A percentile compares a stretch with the other conserved stretches of the same genome.
Evolutionary conservation across 768 basidiomycete genomes (phyloP).

Genomic region (Boletellus ananas): DNA sequence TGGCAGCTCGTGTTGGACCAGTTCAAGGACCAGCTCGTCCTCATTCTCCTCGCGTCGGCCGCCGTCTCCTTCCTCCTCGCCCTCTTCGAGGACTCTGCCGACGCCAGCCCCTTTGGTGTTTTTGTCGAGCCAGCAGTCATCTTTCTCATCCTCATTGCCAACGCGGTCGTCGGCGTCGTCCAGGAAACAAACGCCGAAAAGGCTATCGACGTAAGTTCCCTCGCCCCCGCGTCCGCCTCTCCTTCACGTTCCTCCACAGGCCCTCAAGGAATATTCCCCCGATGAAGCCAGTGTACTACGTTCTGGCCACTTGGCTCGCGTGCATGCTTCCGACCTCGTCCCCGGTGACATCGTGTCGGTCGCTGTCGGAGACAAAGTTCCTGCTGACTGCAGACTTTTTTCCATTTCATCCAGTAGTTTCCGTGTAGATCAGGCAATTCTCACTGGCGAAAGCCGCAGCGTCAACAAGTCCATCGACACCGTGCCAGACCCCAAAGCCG

Average conservation of each 20-base stretch:
- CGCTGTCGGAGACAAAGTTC: conserved; percentile 92
- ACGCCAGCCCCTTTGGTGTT: conserved; percentile 67
- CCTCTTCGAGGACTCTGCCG: conserved; percentile 73
- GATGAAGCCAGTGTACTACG: conserved; percentile 93
- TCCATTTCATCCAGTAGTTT: conserved; percentile 92
- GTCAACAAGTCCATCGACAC: conserved; percentile 75
- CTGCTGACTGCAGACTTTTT: conserved; percentile 89
- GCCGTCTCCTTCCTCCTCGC: conserved; percentile 92
- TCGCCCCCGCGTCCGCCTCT: neutral
- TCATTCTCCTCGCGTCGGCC: conserved; percentile 93
- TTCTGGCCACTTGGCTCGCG: conserved; percentile 58
- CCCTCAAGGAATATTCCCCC: conserved; percentile 94
- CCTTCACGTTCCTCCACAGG: conserved; percentile 46
- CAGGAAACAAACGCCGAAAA: conserved; percentile 96
- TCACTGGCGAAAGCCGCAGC: conserved; percentile 90
- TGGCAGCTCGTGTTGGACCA: conserved; percentile 97
- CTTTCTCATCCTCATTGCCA: conserved; percentile 91
- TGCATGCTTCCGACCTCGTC: conserved; percentile 87
- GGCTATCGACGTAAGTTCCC: conserved; percentile 85
- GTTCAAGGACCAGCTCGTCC: conserved; percentile 97
- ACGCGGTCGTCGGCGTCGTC: conserved; percentile 95
- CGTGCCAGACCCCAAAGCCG: conserved; percentile 72
- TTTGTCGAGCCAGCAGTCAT: conserved; percentile 97
- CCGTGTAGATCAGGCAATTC: conserved; percentile 91
- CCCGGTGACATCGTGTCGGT: conserved; percentile 92